phyloP scores from a whole-genome alignment of 2,329 filamentous ascomycete genomes.

The Stagonosporopsis chrysanthemi region DNA sequence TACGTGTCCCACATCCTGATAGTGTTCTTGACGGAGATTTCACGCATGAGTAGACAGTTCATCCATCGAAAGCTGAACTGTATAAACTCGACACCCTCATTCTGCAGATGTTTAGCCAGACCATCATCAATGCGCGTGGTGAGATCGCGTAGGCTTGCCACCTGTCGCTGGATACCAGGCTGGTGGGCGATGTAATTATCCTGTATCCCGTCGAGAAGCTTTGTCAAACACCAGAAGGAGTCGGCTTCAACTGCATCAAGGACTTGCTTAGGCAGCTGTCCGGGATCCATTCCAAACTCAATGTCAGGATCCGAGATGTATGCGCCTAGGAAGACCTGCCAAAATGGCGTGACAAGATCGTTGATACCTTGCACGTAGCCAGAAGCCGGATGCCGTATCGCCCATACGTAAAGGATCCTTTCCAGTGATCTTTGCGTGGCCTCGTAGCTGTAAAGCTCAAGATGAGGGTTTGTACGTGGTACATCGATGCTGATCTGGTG shows the following conservation, averaged over 20 bases:
- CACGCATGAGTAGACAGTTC: conserved; percentile 98
- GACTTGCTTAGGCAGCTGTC: conserved; percentile 87
- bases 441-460: conserved; percentile 94
- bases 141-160: conserved; percentile 85
- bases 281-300: conserved; percentile 94
- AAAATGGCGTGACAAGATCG: conserved; percentile 96
- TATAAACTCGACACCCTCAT: conserved; percentile 95
- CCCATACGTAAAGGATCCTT: conserved; percentile 96
- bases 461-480: conserved; percentile 92
- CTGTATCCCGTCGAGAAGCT: conserved; percentile 97
- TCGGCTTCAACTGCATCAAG: conserved; percentile 97
- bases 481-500: conserved; percentile 99
- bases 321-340: conserved; percentile 93
- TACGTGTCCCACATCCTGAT: conserved; percentile 99
- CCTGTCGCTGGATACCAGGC: conserved; percentile 94
- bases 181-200: conserved; percentile 99
- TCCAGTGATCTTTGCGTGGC: conserved; percentile 94
- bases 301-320: conserved; percentile 96
- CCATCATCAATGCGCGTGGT: conserved; percentile 86
- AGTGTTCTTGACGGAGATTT: conserved; percentile 94
- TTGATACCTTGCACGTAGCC: conserved; percentile 99
- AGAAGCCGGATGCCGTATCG: conserved; percentile 93
- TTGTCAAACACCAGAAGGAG: conserved; percentile 97
- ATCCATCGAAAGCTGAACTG: conserved; percentile 99
- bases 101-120: conserved; percentile 86